Conservation (phyloP, 2,329 filamentous ascomycete genomes). For the Aspergillus calidoustus region DNA sequence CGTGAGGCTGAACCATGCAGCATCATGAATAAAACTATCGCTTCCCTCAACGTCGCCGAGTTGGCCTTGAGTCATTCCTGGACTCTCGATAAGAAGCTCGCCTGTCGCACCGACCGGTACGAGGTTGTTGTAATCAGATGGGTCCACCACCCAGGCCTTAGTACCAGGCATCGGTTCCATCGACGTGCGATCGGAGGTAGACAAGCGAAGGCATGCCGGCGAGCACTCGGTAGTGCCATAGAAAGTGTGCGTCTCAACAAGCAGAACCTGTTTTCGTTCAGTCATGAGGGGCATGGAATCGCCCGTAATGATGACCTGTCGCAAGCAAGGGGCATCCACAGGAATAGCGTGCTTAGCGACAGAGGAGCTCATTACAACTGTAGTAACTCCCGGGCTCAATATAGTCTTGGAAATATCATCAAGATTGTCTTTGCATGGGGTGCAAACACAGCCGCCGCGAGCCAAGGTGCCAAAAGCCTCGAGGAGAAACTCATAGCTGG, state of each 20-base stretch:
- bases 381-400: conserved; percentile 39
- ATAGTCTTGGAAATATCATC: conserved; percentile 59
- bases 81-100: conserved; percentile 36
- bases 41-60: conserved; percentile 46
- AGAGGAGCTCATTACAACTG: background rate
- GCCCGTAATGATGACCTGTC: background rate
- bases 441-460: conserved; percentile 52
- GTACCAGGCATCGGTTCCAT: conserved; percentile 30
- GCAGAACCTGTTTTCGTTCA: background rate
- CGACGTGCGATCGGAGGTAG: conserved; percentile 19
- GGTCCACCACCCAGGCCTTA: conserved; percentile 41
- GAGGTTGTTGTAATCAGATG: conserved; percentile 30
- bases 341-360: background rate
- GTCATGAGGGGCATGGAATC: background rate
- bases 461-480: conserved; percentile 44
- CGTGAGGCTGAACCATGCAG: conserved; percentile 28
- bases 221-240: background rate
- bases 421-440: conserved; percentile 50
- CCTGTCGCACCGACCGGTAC: conserved; percentile 40
- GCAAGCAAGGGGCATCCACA: background rate
- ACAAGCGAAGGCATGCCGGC: background rate
- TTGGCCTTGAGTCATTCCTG: conserved; percentile 62
- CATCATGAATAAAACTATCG: background rate
- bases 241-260: background rate
- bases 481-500: conserved; percentile 52